These are phyloP conservation scores for Protomyces pachydermus DNA, from an alignment of 1,139 yeast species.

Conservation along the genomic window DNA sequence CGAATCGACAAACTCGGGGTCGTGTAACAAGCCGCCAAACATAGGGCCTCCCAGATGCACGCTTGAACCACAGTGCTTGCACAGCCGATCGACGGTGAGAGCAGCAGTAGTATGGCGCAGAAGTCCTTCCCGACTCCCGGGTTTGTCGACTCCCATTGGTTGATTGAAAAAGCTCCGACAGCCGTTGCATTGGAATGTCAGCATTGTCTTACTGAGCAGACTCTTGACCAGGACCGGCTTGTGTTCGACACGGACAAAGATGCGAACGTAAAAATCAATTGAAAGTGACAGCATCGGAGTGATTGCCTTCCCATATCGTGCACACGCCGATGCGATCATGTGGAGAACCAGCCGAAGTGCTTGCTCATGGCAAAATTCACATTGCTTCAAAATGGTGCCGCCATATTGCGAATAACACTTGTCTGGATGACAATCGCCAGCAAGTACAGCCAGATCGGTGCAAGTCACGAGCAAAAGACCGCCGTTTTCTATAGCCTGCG, in stretches of 20 bases:
- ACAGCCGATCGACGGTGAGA: slow-evolving; percentile 49
- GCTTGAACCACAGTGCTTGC: slow-evolving; percentile 64
- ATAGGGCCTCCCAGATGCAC: slow-evolving; percentile 90
- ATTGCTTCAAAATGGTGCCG: slow-evolving; percentile 70
- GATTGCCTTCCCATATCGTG: slow-evolving; percentile 76
- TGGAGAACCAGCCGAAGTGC: slow-evolving; percentile 79
- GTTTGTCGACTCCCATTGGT: slow-evolving; percentile 61
- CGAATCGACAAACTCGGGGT: slow-evolving; percentile 57
- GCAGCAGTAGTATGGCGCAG: slow-evolving; percentile 36
- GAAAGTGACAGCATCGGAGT: slow-evolving; percentile 82
- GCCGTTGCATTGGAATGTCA: slow-evolving; percentile 79
- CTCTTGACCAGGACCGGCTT: slow-evolving; percentile 78
- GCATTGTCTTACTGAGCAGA: slow-evolving; percentile 55
- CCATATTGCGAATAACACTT: slow-evolving; percentile 93
- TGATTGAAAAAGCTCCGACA: slow-evolving; percentile 72
- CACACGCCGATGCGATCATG: slow-evolving; percentile 75
- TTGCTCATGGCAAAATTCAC: slow-evolving; percentile 82
- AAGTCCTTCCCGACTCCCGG: slow-evolving; percentile 28
- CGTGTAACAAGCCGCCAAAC: slow-evolving; percentile 83
- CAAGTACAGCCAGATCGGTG: slow-evolving; percentile 91
- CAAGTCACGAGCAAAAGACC: slow-evolving; percentile 87
- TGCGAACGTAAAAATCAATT: slow-evolving; percentile 86
- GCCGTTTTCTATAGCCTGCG: slow-evolving; percentile 71
- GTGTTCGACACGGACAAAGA: slow-evolving; percentile 68
- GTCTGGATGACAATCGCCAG: slow-evolving; percentile 94